Percentiles rank a stretch among this genome's conserved stretches.
These are phyloP conservation scores for Crithidia bombi DNA, from an alignment of 208 protist species.

Conservation along the genomic window DNA sequence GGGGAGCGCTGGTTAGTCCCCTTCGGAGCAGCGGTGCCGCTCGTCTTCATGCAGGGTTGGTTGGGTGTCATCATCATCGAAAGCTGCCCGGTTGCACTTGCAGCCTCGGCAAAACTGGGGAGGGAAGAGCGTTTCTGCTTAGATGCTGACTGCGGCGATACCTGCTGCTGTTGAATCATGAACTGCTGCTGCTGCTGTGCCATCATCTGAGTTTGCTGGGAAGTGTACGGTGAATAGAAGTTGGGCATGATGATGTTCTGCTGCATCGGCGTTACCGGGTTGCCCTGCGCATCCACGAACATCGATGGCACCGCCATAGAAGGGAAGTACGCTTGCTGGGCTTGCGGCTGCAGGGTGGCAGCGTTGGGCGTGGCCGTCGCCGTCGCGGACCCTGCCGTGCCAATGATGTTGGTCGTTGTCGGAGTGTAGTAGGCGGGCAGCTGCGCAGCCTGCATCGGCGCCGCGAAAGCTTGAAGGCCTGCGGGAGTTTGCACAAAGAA, in stretches of 20 bases:
- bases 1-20: constrained; percentile 4
- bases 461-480: constrained; percentile 4
- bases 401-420: not conserved
- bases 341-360: not conserved
- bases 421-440: constrained; percentile 6
- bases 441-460: constrained; percentile 11
- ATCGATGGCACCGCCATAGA: constrained; percentile 18
- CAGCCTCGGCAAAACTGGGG: constrained; percentile 10
- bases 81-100: constrained; percentile 7
- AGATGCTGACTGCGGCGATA: constrained; percentile 6
- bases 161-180: constrained; percentile 5
- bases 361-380: not conserved
- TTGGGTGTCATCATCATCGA: constrained; percentile 11
- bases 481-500: constrained; percentile 20
- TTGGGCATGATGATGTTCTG: constrained; percentile 17
- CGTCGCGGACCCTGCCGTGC: not conserved
- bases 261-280: constrained; percentile 10
- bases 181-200: constrained; percentile 11
- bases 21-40: not conserved
- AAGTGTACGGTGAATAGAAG: constrained; percentile 13
- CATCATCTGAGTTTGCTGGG: constrained; percentile 10
- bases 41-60: not conserved
- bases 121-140: constrained; percentile 17
- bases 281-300: constrained; percentile 28
- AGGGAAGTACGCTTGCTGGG: constrained; percentile 20